phyloP scores from a whole-genome alignment of 441 rosid genomes.

The Mallotus repandus region DNA sequence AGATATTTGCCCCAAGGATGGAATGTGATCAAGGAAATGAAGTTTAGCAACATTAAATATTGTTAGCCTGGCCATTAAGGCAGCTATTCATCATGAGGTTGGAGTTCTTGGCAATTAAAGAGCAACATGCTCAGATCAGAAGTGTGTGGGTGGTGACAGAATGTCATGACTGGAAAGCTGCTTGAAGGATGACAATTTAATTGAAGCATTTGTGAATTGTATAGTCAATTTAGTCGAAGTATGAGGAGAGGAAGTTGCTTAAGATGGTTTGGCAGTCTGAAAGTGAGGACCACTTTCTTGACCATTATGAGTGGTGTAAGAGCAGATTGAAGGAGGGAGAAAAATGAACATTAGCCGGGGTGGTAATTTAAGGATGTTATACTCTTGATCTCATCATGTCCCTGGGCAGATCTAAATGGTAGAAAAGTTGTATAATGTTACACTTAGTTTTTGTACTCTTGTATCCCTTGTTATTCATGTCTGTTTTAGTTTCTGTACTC shows the following conservation, averaged over 20 bases:
- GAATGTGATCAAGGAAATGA: background rate
- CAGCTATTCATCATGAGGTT: background rate
- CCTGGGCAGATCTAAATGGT: background rate
- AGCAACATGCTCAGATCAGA: background rate
- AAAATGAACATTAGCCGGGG: background rate
- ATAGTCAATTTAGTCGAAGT: background rate
- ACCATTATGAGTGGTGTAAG: background rate
- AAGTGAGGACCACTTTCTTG: conserved; percentile 5
- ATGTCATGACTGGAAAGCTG: background rate
- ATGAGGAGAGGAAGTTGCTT: conserved; percentile 4
- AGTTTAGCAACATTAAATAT: background rate
- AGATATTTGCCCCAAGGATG: background rate
- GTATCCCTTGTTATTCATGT: background rate
- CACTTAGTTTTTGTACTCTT: background rate
- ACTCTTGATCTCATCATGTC: background rate
- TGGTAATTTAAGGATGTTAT: background rate
- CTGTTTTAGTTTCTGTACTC: background rate
- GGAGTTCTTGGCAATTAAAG: background rate
- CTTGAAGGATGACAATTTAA: background rate
- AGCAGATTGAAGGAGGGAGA: background rate
- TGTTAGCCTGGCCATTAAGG: background rate
- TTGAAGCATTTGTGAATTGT: background rate
- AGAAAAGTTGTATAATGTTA: conserved; percentile 10
- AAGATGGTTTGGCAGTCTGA: background rate
- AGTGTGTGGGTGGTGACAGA: background rate